phyloP scores from a whole-genome alignment of 192 early-diverging fungal species.

The Coemansia sp. region DNA sequence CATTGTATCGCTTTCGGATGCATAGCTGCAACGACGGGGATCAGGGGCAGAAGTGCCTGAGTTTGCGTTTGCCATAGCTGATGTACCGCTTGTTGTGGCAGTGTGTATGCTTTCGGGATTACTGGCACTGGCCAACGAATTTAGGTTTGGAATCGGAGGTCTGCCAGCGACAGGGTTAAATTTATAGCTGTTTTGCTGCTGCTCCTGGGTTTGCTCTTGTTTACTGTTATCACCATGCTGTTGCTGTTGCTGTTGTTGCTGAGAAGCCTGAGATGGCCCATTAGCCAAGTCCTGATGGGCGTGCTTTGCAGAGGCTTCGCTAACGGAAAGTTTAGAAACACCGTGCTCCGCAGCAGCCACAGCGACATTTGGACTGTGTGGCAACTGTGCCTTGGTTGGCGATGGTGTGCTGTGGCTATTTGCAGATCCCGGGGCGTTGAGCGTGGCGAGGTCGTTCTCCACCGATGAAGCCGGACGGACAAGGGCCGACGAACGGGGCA shows the following conservation, averaged over 20 bases:
- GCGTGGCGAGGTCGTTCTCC: constrained; percentile 26
- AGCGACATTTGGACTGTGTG: constrained; percentile 2
- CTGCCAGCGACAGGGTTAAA: constrained; percentile 46
- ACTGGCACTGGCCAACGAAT: constrained; percentile 4
- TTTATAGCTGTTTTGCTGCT: constrained; percentile 13
- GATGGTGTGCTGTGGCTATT: neutral
- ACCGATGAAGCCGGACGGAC: constrained; percentile 22
- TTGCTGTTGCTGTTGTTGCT: constrained; percentile 12
- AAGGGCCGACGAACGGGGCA: constrained; percentile 17
- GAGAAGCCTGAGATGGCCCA: neutral
- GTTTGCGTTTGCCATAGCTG: neutral
- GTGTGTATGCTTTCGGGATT: neutral
- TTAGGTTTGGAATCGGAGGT: constrained; percentile 34
- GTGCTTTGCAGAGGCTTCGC: neutral
- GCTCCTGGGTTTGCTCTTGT: neutral
- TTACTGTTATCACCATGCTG: too few species aligned
- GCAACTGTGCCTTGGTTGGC: neutral
- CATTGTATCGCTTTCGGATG: constrained; percentile 6
- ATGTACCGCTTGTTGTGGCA: constrained; percentile 2
- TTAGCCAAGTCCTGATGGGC: neutral
- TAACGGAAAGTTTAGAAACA: constrained; percentile 11
- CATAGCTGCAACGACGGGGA: neutral
- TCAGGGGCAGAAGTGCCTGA: neutral
- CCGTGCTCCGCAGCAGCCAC: constrained; percentile 12
- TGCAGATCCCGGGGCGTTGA: neutral